phyloP scores from a whole-genome alignment of 192 early-diverging fungal genomes.

The Umbelopsis isabellina region DNA sequence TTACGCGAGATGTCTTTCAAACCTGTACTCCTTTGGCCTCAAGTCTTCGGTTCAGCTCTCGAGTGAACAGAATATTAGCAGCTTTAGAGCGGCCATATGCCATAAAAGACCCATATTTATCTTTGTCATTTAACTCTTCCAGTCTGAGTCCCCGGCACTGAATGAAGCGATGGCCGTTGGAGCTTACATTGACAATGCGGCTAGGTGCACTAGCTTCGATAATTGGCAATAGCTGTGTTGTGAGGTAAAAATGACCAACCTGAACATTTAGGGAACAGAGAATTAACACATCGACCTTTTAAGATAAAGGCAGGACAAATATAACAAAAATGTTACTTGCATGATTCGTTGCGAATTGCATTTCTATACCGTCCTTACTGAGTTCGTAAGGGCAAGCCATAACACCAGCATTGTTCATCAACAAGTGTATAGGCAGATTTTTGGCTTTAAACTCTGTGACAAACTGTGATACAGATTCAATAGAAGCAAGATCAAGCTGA shows the following conservation, averaged over 20 bases:
- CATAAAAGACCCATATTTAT: slow-evolving; percentile 23
- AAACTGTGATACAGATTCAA: slow-evolving; percentile 43
- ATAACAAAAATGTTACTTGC: not conserved
- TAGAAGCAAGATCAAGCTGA: slow-evolving; percentile 34
- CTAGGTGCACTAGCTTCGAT: slow-evolving; percentile 27
- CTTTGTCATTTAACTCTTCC: slow-evolving; percentile 27
- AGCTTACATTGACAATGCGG: slow-evolving; percentile 42
- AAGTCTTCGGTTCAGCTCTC: slow-evolving; percentile 31
- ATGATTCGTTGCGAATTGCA: slow-evolving; percentile 61
- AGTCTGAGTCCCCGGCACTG: slow-evolving; percentile 25
- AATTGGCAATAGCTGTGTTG: slow-evolving; percentile 29
- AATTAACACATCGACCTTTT: too few species aligned
- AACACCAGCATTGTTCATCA: slow-evolving; percentile 67
- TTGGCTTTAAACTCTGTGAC: slow-evolving; percentile 38
- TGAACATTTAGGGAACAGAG: not conserved
- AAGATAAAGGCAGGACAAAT: too few species aligned
- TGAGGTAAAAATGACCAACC: slow-evolving; percentile 49
- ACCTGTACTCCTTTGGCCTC: slow-evolving; percentile 33
- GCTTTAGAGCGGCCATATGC: slow-evolving; percentile 33
- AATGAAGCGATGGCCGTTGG: slow-evolving; percentile 23
- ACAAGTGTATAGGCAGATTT: slow-evolving; percentile 46
- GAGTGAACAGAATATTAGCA: slow-evolving; percentile 36
- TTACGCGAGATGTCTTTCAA: not conserved
- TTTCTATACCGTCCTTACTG: slow-evolving; percentile 54
- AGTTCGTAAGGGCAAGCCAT: slow-evolving; percentile 50